Base-by-base conservation (phyloP, 495 filamentous ascomycete species). In the Xylaria curta region DNA sequence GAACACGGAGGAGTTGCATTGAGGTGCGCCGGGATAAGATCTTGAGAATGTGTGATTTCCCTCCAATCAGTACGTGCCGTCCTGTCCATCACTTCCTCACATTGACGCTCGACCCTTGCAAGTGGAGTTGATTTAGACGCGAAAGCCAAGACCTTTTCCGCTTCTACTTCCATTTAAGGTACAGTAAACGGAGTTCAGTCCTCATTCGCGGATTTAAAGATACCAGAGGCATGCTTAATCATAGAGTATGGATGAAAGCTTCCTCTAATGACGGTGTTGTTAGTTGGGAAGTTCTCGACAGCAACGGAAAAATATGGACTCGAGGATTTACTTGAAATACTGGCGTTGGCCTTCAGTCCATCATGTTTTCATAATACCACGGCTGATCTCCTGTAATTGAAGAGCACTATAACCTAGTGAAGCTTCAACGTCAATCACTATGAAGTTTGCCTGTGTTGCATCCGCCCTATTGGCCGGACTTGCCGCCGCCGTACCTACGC, bases 401-500 rank as follows among this genome's bases (percentile, higher is more conserved):
- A 47, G 1, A 21, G 21, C 33, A 44, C 6, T 10, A 62, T 12
- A 7, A 2, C 21, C 12, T 5, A 24, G 36, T 42, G n/a, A 31
- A 40, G 38, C 61, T 46, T 31, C 31, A 3, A n/a, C 24, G 21
- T 42, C n/a, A 44, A 38, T 31, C 56, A 74, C 40, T 9, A 77
- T 78, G 76, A 78, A 73, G 68, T 69, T 78, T 47, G 51, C 73
- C 9, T 46, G 66, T 65, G 40, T 72, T 66, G 56, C 69, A 10
- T 61, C 54, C 33, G 40, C 68, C 44, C 4, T 69, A 1, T 49
- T 69, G 13, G 66, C 40, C 12, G 66, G 53, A 21, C 36, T 60
- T 33, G 54, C 36, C 21, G 19, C 31, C 42, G 66, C 66, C 3
- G 42, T 17, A 9, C 53, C 66, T 7, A 60, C 66, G 26, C 54